These are phyloP conservation scores for Gracilaria caudata DNA, from an alignment of 23 red algal genomes.

Conservation along the genomic window DNA sequence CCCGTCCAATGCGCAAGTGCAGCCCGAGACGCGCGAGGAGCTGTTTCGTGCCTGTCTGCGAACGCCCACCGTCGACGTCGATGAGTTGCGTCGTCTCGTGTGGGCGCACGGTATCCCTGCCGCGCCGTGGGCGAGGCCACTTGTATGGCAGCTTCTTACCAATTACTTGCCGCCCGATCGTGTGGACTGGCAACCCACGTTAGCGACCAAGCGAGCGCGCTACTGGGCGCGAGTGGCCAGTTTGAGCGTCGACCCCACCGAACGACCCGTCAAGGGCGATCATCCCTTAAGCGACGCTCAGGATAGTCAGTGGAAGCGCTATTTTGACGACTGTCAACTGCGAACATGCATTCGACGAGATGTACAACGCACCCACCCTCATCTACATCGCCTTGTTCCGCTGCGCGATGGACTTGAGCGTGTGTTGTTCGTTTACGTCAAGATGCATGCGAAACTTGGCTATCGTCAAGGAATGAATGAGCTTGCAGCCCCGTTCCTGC, in stretches of 20 bases:
- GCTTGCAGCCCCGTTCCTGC: slow-evolving; percentile 69
- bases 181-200: slow-evolving; percentile 46
- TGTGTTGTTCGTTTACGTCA: slow-evolving; percentile 82
- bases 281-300: slow-evolving; percentile 69
- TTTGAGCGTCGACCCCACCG: slow-evolving; percentile 55
- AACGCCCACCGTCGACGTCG: slow-evolving; percentile 59
- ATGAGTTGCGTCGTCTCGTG: slow-evolving; percentile 63
- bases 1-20: slow-evolving; percentile 9
- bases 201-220: slow-evolving; percentile 13
- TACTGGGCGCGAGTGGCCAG: slow-evolving; percentile 58
- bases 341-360: slow-evolving; percentile 59
- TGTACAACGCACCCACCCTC: slow-evolving; percentile 69
- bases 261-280: slow-evolving; percentile 41
- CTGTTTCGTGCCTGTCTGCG: slow-evolving; percentile 53
- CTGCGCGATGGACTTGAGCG: slow-evolving; percentile 51
- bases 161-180: slow-evolving; percentile 62
- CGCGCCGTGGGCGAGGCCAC: slow-evolving; percentile 46
- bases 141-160: slow-evolving; percentile 64
- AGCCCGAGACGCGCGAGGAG: slow-evolving; percentile 31
- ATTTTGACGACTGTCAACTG: slow-evolving; percentile 65
- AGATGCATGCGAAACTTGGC: slow-evolving; percentile 43
- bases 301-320: slow-evolving; percentile 58
- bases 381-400: slow-evolving; percentile 34
- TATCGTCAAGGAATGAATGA: slow-evolving; percentile 94
- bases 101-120: slow-evolving; percentile 70